Base-by-base conservation (phyloP, 2,329 filamentous ascomycete genomes). In the Fusarium subglutinans region DNA sequence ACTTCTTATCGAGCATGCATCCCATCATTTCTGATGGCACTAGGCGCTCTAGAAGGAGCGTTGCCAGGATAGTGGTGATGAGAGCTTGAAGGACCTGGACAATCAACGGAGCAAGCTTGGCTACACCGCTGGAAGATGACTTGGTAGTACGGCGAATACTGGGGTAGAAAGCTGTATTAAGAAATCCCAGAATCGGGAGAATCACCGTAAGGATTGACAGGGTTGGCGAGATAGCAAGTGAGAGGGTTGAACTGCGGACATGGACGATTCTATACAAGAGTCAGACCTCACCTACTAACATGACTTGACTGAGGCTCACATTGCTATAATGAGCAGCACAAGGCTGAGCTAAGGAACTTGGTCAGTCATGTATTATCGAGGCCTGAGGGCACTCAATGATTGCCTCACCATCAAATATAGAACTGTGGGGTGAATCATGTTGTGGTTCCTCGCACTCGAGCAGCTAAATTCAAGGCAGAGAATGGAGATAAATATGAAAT, bases 1-100 rank as follows among this genome's bases (percentile, higher is more conserved):
- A 94, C 44, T 79, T 80, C 7, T 83, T 82, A 14, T 89, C 83
- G n/a, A 94, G 80, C 4, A 84, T 82, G 78, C 92, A 93, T n/a
- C 83, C 75, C 13, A 82, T 70, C 3, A 73, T 47, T 2, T 69
- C 66, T 3, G 84, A 82, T 2, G 84, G 81, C 1, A 80, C 61
- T 22, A 81, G 69, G 22, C 79, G 77, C 61, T 83, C 78, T 37
- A 83, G 73, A 20, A 87, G 80, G 13, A 88, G 77, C 0, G 86
- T 86, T 5, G 85, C 85, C 6, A 88, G 80, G 11, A 87, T 78
- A 12, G 85, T 82, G 4, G 83, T 79, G 8, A 86, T 43, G 26
- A 87, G 77, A 13, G 79, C 83, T 62, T 88, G 86, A 6, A 86
- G 67, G 17, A 82, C 77, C 55, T 87, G 86, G 15, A 86, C 70